Evolutionary conservation across 495 filamentous ascomycete species (phyloP).

Genomic region (Penicillium mononematosum): DNA sequence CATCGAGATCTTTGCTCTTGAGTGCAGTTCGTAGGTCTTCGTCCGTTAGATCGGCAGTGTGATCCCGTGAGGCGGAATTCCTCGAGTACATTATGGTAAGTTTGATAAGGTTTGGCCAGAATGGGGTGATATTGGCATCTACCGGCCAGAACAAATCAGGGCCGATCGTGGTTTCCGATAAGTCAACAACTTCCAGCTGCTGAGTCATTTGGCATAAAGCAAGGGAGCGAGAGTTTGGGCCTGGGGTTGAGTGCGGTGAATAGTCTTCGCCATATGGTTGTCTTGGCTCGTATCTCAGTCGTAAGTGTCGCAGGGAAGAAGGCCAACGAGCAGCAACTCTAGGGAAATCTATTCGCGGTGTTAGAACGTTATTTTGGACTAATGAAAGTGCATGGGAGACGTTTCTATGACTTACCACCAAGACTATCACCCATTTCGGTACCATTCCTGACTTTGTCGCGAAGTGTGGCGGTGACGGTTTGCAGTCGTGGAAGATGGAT

Average conservation of each 20-base stretch:
- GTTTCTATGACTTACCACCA: background rate
- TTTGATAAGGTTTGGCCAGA: background rate
- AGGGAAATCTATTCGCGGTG: background rate
- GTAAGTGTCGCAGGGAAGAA: background rate
- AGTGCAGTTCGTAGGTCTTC: background rate
- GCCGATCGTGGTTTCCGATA: background rate
- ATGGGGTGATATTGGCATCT: background rate
- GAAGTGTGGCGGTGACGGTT: background rate
- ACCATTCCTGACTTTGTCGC: background rate
- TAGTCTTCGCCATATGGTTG: background rate
- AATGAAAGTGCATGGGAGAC: no score
- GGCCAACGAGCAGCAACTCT: background rate
- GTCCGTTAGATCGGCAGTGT: background rate
- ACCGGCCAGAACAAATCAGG: conserved; percentile 4
- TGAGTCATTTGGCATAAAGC: background rate
- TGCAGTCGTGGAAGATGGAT: background rate
- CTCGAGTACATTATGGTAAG: background rate
- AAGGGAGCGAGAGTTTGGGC: background rate
- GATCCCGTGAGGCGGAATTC: background rate
- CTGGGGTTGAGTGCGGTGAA: background rate
- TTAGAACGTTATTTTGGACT: background rate
- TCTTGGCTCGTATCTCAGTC: background rate
- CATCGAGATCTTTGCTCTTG: background rate
- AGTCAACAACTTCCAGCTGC: background rate
- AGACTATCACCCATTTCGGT: background rate